phyloP scores from a whole-genome alignment of 257 asterid species.

The Jacaranda mimosifolia region DNA sequence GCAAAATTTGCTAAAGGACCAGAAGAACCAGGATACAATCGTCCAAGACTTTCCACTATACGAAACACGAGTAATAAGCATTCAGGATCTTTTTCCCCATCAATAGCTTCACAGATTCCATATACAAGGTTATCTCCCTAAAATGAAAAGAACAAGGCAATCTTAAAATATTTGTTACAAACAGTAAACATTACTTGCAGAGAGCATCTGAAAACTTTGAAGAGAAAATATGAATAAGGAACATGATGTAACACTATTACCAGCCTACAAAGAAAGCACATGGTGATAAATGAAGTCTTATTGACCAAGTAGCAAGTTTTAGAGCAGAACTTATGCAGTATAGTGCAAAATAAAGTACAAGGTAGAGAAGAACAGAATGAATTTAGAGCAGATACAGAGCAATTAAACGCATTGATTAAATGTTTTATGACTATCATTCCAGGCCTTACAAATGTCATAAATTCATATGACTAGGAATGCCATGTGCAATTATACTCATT shows the following conservation, averaged over 20 bases:
- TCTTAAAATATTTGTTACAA: conserved; percentile 24
- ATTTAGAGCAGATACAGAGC: neutral
- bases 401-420: neutral
- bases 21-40: conserved; percentile 65
- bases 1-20: conserved; percentile 74
- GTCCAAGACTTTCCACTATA: conserved; percentile 71
- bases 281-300: conserved; percentile 5
- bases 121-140: conserved; percentile 81
- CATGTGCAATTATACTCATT: neutral
- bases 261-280: conserved; percentile 29
- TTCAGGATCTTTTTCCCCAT: conserved; percentile 90
- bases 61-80: conserved; percentile 77
- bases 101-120: conserved; percentile 89
- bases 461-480: conserved; percentile 1
- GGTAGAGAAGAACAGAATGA: neutral
- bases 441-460: conserved; percentile 15
- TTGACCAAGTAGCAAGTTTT: conserved; percentile 1
- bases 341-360: neutral
- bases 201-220: conserved; percentile 21
- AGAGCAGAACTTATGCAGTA: conserved; percentile 2
- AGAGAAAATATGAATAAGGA: conserved; percentile 2
- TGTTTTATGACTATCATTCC: conserved; percentile 17
- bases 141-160: conserved; percentile 33
- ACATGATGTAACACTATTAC: neutral
- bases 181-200: conserved; percentile 21